phyloP scores from a whole-genome alignment of 257 asterid genomes.

The Solanum paucissectum region DNA sequence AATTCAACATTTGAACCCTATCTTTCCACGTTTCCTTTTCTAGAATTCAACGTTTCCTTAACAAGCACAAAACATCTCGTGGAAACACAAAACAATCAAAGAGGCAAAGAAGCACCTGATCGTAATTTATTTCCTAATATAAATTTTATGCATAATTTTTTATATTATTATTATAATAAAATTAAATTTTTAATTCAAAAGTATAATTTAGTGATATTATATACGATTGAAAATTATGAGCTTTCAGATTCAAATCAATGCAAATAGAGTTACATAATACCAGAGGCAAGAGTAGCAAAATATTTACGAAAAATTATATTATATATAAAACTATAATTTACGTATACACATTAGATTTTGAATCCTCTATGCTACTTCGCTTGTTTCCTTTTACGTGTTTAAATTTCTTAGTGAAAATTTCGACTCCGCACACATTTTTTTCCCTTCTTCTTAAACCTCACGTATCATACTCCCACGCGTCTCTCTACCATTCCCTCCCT shows the following conservation, averaged over 20 bases:
- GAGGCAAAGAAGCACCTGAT: neutral
- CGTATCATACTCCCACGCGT: constrained; percentile 56
- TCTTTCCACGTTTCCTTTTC: neutral
- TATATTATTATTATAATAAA: no score
- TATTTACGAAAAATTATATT: neutral
- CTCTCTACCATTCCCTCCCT: constrained; percentile 7
- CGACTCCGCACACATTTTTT: fast-evolving
- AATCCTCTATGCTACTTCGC: no score
- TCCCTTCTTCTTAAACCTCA: constrained; percentile 14
- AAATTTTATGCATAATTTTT: neutral
- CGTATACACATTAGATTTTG: no score
- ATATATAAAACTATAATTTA: neutral
- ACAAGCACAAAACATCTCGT: neutral
- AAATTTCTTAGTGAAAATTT: no score
- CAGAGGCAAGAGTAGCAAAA: neutral
- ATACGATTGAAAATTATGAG: neutral
- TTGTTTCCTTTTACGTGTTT: no score
- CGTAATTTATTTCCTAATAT: neutral
- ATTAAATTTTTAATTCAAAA: no score
- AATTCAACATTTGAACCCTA: neutral
- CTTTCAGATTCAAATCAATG: neutral
- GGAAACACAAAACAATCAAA: neutral
- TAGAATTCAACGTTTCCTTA: neutral
- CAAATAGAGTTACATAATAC: fast-evolving
- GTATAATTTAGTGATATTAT: no score